A percentile compares a stretch with the other conserved stretches of the same genome.
Conservation (phyloP, 1,284 basidiomycete species). For the Sporisorium iseilematis-ciliati region DNA sequence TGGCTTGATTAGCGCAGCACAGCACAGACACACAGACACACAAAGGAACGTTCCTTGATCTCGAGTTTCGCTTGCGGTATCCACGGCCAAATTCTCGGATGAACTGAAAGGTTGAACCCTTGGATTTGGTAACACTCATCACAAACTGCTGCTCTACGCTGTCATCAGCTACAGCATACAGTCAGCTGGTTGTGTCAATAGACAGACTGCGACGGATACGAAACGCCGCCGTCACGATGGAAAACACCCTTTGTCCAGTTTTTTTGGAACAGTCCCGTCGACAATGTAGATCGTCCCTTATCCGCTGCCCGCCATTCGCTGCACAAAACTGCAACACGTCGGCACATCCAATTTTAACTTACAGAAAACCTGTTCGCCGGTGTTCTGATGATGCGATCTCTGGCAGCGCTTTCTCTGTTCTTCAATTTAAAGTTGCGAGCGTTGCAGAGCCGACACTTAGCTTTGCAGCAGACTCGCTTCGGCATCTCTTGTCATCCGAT, state of each 20-base stretch:
- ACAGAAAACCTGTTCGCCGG: background rate
- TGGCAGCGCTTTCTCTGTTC: background rate
- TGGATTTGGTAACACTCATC: too few relatives aligned
- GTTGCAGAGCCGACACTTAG: background rate
- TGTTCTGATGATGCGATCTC: background rate
- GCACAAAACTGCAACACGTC: too few relatives aligned
- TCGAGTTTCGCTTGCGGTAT: constrained; percentile 9
- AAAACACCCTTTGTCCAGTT: too few relatives aligned
- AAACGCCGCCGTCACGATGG: too few relatives aligned
- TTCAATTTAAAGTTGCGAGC: background rate
- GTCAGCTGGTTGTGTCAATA: background rate
- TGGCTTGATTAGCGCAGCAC: constrained; percentile 3
- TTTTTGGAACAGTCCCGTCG: too few relatives aligned
- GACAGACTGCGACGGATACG: too few relatives aligned
- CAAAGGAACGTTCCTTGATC: constrained; percentile 3
- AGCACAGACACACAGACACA: background rate
- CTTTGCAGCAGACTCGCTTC: background rate
- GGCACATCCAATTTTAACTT: too few relatives aligned
- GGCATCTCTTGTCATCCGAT: too few relatives aligned
- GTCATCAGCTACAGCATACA: background rate
- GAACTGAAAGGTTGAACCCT: constrained; percentile 7
- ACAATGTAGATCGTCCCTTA: too few relatives aligned
- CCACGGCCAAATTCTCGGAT: constrained; percentile 32
- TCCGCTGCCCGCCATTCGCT: too few relatives aligned
- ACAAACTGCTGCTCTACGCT: too few relatives aligned